These are phyloP conservation scores for Stemphylium lycopersici DNA, from an alignment of 2,329 filamentous ascomycete species.

Conservation along the genomic window DNA sequence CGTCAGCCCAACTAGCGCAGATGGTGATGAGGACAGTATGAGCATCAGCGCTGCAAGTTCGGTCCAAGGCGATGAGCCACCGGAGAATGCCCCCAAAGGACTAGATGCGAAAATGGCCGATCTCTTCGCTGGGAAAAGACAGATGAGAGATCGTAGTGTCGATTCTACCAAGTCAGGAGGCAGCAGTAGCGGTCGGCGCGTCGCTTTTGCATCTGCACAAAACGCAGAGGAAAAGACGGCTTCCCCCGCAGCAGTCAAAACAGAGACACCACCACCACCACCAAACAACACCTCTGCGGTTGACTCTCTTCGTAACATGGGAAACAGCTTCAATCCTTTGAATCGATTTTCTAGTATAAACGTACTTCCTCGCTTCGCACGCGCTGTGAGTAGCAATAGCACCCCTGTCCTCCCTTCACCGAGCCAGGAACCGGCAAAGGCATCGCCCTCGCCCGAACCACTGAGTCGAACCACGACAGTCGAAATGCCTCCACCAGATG, in stretches of 20 bases:
- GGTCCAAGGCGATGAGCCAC: conserved; percentile 52
- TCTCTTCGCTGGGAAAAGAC: conserved; percentile 71
- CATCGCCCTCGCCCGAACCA: conserved; percentile 29
- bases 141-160: conserved; percentile 72
- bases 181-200: conserved; percentile 66
- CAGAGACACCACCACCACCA: conserved; percentile 35
- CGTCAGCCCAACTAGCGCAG: conserved; percentile 67
- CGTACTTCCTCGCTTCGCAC: conserved; percentile 76
- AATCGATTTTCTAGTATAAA: conserved; percentile 76
- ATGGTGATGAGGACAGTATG: conserved; percentile 58
- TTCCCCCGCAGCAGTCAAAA: conserved; percentile 27
- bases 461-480: conserved; percentile 24
- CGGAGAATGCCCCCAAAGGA: conserved; percentile 36
- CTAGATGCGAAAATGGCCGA: conserved; percentile 68
- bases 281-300: conserved; percentile 64
- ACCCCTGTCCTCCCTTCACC: conserved; percentile 51
- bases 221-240: conserved; percentile 32
- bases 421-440: conserved; percentile 41
- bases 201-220: conserved; percentile 52
- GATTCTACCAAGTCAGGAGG: conserved; percentile 73
- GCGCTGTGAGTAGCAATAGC: conserved; percentile 53
- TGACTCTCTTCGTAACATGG: conserved; percentile 81
- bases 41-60: conserved; percentile 60
- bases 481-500: conserved; percentile 31
- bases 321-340: conserved; percentile 82